Base-by-base conservation (phyloP, 2,329 filamentous ascomycete species). In the Periconia sp. region DNA sequence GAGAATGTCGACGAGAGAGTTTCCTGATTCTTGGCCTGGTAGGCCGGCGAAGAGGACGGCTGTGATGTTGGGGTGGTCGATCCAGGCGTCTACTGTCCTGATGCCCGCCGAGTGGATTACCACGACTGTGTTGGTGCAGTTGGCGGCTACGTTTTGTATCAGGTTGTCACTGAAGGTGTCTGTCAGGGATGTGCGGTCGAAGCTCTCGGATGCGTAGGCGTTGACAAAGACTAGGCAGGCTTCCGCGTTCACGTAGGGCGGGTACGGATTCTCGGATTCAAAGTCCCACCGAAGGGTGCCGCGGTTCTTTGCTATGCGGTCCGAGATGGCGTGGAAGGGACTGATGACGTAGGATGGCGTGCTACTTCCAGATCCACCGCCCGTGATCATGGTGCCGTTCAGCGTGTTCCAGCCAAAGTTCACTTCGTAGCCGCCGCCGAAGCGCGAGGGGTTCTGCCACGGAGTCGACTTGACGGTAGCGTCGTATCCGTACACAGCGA, bases 1-100 rank as follows among this genome's bases (percentile, higher is more conserved):
- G 2, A 74, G 46, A 1, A 75, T 52, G 24, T 74, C 73, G 2
- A 55, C 65, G 5, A 75, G 53, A 1, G 66, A 56, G 16, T 71
- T 71, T 19, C 73, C 72, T 23, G 61, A 66, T 43, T 75, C 71
- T 35, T 75, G 56, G 8, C 90, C 90, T 0, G 89, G 89, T 9
- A 90, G 71, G 54, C 87, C 87, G 12, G 88, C 88, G 81, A 85
- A 92, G 1, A 95, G 63, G 33, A 95, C 89, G 18, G 88, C 90
- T 0, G 88, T 91, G 30, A 95, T 78, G 67, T 95, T 95, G 22
- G 82, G 80, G 66, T 84, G 83, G 36, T 87, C 74, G 56, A 87
- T 84, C 79, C 84, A 92, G 11, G 89, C 81, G 5, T 84, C 82
- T 15, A 96, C 72, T 0, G 94, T 73, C 3, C 92, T 87, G 19